Base-by-base conservation (phyloP, 805 yeast genomes). In the Saturnispora halmiae region DNA sequence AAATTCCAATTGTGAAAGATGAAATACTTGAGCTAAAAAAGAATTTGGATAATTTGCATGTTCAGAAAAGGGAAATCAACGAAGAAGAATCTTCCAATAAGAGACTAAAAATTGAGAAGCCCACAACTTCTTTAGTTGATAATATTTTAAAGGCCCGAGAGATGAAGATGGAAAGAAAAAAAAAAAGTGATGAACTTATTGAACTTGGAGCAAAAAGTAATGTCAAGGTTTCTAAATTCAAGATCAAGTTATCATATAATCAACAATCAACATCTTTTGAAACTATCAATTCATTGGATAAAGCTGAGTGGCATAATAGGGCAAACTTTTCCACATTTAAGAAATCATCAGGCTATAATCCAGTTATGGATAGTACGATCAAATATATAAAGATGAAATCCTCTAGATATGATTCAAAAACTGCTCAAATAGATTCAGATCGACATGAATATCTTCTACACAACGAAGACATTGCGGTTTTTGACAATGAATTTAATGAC, bases 331-430 rank as follows among this genome's bases (percentile, higher is more conserved):
- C 52, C 1, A 43, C 31, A 29, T 51, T 51, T 29, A 19, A 19
- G 10, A 51, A 51, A 35, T 31, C 44, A 4, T 39, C 41, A 11
- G 36, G 40, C 5, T 32, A 38, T 26, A 51, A 51, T 37, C 49
- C 52, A 11, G 41, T 51, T 7, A 41, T 46, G 35, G 52, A 50
- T 41, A 47, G 51, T 26, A 46, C 52, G 2, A 43, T 50, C 3
- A 42, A 48, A 32, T 49, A 49, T 9, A 43, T 51, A 8, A 46
- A 43, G 19, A 34, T 51, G 38, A 47, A 42, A 26, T 44, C 34
- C 25, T 41, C 50, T 2, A 35, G 38, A n/a, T 48, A 51, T 34
- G 37, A 41, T 22, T 48, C 52, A 6, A 41, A 45, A 9, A 34
- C 38, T 11, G 5, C 38, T 6, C 46, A 46, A 38, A 28, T 26